Base-by-base conservation (phyloP, 1,139 yeast species). In the Kodamaea sp. region DNA sequence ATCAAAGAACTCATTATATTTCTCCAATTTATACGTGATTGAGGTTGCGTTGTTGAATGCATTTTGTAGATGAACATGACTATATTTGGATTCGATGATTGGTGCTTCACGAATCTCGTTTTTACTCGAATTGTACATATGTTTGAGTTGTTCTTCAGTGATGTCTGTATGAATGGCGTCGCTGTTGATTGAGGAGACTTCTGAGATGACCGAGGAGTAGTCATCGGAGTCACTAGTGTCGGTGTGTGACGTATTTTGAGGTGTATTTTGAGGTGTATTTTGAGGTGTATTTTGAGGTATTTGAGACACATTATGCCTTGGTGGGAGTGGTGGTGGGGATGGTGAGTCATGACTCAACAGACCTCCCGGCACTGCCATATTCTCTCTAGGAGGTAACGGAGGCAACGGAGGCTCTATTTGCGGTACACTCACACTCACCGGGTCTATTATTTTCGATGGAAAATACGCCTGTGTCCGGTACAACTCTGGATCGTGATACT, bases 91-190 rank as follows among this genome's bases (percentile, higher is more conserved):
- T 15, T 39, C 40, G 9, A 46, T 42, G n/a, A 66, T 43, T 2
- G 75, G 76, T 3, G 68, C 60, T 12, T 38, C 42, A 5, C 49
- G 54, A 31, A 70, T 67, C 4, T 58, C 58, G 44, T 69, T 69
- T 43, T 71, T 71, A 35, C 60, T 49, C 2, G 53, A 39, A 46
- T 70, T 71, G 45, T 68, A 70, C 7, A 67, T 41, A 33, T 53
- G 58, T n/a, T 49, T 45, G 31, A 70, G 48, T 32, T 51, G 50
- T 34, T 50, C 50, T 33, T 53, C 57, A 22, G 53, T 52, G 6
- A 44, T 41, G 20, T 54, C 63, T 26, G 49, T 50, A n/a, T 51
- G 53, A 10, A 58, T 35, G 8, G 55, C 45, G 11, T 56, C 53
- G 12, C 61, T 58, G 4, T 60, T 48, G 11, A 60, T 38, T 1